A percentile compares a stretch with the other conserved stretches of the same genome.
Evolutionary conservation across 768 basidiomycete genomes (phyloP).

Genomic region (Collybiopsis confluens): DNA sequence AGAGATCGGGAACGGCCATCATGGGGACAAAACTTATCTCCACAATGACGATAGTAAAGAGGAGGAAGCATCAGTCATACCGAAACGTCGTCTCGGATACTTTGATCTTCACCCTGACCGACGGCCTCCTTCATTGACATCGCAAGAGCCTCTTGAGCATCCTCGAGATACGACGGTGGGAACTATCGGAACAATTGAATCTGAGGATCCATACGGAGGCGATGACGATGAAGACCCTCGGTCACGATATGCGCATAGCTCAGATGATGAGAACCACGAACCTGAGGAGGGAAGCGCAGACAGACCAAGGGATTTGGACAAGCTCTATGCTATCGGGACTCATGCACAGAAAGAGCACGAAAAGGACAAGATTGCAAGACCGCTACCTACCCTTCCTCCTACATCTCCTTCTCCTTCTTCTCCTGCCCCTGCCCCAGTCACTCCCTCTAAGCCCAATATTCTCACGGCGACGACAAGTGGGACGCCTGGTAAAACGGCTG

Average conservation of each 20-base stretch:
- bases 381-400: conserved; percentile 17
- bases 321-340: background rate
- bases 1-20: conserved; percentile 12
- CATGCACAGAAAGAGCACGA: background rate
- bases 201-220: conserved; percentile 14
- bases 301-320: conserved; percentile 12
- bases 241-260: conserved; percentile 11
- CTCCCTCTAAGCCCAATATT: background rate
- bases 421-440: background rate
- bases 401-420: background rate
- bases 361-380: conserved; percentile 15
- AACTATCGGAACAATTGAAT: background rate
- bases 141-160: background rate
- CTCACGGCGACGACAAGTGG: conserved; percentile 14
- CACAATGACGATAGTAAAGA: conserved; percentile 23
- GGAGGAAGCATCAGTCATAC: conserved; percentile 14
- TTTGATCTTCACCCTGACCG: conserved; percentile 80
- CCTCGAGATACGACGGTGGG: background rate
- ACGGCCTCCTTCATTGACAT: conserved; percentile 28
- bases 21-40: conserved; percentile 22
- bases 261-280: conserved; percentile 17
- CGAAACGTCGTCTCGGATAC: conserved; percentile 53
- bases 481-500: conserved; percentile 60
- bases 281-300: conserved; percentile 31
- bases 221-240: conserved; percentile 21